Base-by-base conservation (phyloP, 352 stramenopile genomes). In the Phytophthora melonis region DNA sequence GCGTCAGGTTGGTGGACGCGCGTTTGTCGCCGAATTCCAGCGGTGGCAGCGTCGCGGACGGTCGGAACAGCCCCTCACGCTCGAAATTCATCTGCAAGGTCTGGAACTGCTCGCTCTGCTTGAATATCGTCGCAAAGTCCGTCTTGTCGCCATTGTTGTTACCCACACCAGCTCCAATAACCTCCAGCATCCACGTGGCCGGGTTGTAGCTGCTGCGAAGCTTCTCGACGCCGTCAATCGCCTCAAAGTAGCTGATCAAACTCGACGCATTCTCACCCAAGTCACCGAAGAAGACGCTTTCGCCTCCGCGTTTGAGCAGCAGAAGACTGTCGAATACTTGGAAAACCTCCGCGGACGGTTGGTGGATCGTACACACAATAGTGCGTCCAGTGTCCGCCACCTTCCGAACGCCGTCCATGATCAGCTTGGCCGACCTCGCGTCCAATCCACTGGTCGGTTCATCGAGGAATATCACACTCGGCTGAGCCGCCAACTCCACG, bases 381-480 rank as follows among this genome's bases (percentile, higher is more conserved):
- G 75, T 73, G 18, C 81, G 74, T 8, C 92, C 91, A 14, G 82
- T 82, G 41, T 82, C 65, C 9, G 93, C 91, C 32, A 98, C 84
- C 53, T 97, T 95, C 64, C 94, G 90, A 21, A 98, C 80, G 0
- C 95, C 82, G n/a, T 96, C 81, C 70, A 98, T 94, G 25, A 98
- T 78, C 57, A 94, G 68, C 57, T 97, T 88, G 6, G 95, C 94
- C 7, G 82, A 88, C 39, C 87, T 91, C 13, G 87, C 87, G 68
- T 98, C 95, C 13, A 98, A 74, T 25, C 94, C 94, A 27, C 80
- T 94, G 10, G 90, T 98, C 6, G 93, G 93, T 63, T 98, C 91
- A 70, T 98, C 93, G 11, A 93, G 63, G 74, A 98, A 97, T 14
- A 98, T 58, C 19, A 98, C 74, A 47, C 82, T 90, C n/a, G 93